Percentiles rank a stretch among this genome's conserved stretches.
Evolutionary conservation across 805 yeast genomes (phyloP).

Genomic region (Millerozyma miso): DNA sequence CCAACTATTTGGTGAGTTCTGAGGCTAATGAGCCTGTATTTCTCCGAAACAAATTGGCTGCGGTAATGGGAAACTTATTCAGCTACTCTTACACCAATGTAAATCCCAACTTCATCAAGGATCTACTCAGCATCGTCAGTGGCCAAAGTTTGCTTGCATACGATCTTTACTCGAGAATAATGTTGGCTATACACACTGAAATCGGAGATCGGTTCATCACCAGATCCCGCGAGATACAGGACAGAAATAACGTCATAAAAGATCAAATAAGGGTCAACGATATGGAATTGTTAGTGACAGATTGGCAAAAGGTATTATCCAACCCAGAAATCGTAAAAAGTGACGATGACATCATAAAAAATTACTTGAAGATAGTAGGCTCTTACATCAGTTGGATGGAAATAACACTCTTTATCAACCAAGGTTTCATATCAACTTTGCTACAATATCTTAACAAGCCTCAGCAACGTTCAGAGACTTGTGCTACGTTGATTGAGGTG

Average conservation of each 20-base stretch:
- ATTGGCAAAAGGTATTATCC: conserved; percentile 62
- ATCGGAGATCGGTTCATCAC: conserved; percentile 88
- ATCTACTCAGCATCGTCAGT: conserved; percentile 19
- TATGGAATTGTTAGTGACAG: conserved; percentile 56
- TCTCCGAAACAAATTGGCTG: conserved; percentile 34
- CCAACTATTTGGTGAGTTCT: conserved; percentile 20
- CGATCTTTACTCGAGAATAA: conserved; percentile 73
- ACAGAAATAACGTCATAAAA: conserved; percentile 68
- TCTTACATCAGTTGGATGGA: conserved; percentile 92
- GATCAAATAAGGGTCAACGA: conserved; percentile 79
- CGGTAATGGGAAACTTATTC: conserved; percentile 30
- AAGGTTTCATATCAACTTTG: conserved; percentile 52
- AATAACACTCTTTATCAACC: conserved; percentile 64
- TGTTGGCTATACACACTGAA: conserved; percentile 77
- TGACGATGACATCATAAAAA: conserved; percentile 47
- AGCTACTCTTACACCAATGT: conserved; percentile 31
- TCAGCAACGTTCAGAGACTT: conserved; percentile 54
- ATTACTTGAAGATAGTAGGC: conserved; percentile 66
- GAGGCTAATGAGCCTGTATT: conserved; percentile 25
- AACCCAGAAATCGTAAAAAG: conserved; percentile 14
- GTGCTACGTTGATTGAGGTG: conserved; percentile 57
- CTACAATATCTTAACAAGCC: conserved; percentile 52
- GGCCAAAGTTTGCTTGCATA: conserved; percentile 33
- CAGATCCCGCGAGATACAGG: conserved; percentile 58
- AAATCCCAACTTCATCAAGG: conserved; percentile 30